Percentiles rank a stretch among this genome's conserved stretches.
These are phyloP conservation scores for Hericium coralloides DNA, from an alignment of 768 basidiomycete species.

Conservation along the genomic window DNA sequence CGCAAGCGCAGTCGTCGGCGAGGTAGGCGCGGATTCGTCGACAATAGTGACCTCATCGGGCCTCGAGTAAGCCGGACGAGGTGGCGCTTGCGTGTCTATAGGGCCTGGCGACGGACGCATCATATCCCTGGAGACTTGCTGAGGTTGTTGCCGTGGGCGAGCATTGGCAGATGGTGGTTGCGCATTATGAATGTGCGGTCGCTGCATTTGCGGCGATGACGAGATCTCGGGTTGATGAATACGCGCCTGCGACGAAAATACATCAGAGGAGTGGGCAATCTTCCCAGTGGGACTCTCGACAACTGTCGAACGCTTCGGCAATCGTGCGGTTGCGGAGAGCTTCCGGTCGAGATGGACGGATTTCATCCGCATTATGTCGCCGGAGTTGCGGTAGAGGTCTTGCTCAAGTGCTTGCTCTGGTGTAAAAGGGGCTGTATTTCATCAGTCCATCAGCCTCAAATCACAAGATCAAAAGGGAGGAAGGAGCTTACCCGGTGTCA, in stretches of 20 bases:
- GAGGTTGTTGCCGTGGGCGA: conserved; percentile 1
- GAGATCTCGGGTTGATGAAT: conserved; percentile 8
- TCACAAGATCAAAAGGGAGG: conserved; percentile 1
- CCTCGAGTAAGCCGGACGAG: conserved; percentile 51
- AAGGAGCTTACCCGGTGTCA: conserved; percentile 53
- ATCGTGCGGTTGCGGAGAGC: conserved; percentile 82
- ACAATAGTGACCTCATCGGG: conserved; percentile 86
- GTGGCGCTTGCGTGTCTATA: conserved; percentile 30
- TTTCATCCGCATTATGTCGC: conserved; percentile 91
- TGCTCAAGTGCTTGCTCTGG: conserved; percentile 31
- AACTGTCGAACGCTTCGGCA: conserved; percentile 91
- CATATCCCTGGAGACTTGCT: conserved; percentile 19
- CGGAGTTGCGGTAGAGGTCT: conserved; percentile 80
- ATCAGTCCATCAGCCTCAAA: conserved; percentile 17
- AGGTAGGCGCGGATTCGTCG: conserved; percentile 68
- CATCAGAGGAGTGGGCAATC: conserved; percentile 68
- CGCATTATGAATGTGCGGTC: conserved; percentile 4
- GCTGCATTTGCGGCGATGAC: conserved; percentile 4
- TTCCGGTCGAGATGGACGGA: conserved; percentile 93
- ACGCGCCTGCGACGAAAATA: conserved; percentile 32
- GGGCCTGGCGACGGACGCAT: conserved; percentile 22
- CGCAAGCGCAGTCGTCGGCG: conserved; percentile 47
- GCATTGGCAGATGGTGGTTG: not conserved
- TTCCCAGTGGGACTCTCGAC: conserved; percentile 91
- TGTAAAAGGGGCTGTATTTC: conserved; percentile 21